Conservation (phyloP, 129 eudicot species). For the Centaurea solstitialis region DNA sequence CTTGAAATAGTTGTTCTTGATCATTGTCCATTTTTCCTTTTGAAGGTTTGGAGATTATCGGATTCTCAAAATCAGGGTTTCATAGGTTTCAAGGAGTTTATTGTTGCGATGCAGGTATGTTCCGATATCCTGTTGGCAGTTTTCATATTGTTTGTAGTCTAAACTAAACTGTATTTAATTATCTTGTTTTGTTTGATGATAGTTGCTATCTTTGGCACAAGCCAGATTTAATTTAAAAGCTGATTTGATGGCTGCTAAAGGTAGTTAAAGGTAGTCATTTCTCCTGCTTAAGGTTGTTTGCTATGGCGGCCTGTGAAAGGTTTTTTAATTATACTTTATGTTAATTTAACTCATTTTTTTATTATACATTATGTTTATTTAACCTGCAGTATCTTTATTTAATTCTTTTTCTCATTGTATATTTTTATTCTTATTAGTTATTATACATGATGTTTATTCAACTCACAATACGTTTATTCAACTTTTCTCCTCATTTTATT, state of each 20-base stretch:
- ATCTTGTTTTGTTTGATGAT: background rate
- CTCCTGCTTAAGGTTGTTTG: background rate
- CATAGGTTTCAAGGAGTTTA: conserved; percentile 69
- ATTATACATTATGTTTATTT: background rate
- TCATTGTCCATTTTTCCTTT: background rate
- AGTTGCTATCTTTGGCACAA: conserved; percentile 89
- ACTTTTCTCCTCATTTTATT: too few relatives aligned
- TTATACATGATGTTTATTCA: background rate
- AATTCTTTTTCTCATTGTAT: too few relatives aligned
- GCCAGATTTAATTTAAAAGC: too few relatives aligned
- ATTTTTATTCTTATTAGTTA: too few relatives aligned
- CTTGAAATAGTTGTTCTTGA: background rate
- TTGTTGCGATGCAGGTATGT: conserved; percentile 83
- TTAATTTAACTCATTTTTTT: background rate
- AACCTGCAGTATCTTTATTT: too few relatives aligned
- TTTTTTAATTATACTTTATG: too few relatives aligned
- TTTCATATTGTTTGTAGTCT: background rate
- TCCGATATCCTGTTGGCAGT: background rate
- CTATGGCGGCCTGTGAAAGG: too few relatives aligned
- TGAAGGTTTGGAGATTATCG: conserved; percentile 87
- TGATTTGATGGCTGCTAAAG: conserved; percentile 51
- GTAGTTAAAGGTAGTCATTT: too few relatives aligned
- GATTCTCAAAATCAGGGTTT: conserved; percentile 83
- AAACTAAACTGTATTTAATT: background rate
- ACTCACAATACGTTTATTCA: too few relatives aligned